phyloP scores from a whole-genome alignment of 306 rosid genomes.

The Pachyrhizus erosus region DNA sequence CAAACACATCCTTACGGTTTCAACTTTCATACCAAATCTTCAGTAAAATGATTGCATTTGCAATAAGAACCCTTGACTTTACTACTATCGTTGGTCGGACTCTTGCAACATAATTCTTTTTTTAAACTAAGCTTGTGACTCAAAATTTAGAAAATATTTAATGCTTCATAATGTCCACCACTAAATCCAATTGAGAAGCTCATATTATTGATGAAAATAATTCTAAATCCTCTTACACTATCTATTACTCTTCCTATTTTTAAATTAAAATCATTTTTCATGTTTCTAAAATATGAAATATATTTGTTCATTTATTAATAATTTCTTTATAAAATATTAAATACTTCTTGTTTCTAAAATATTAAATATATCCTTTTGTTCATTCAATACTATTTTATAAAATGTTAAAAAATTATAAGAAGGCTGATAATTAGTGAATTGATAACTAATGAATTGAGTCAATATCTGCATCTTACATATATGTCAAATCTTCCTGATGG shows the following conservation, averaged over 20 bases:
- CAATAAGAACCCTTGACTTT: too few species aligned
- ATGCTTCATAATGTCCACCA: constrained; percentile 27
- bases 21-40: too few species aligned
- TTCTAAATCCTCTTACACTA: not conserved
- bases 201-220: too few species aligned
- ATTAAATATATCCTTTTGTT: too few species aligned
- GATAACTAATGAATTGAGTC: not conserved
- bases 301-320: too few species aligned
- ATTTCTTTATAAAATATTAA: too few species aligned
- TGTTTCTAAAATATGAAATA: not conserved
- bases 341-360: too few species aligned
- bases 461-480: not conserved
- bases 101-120: not conserved
- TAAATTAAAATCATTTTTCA: not conserved
- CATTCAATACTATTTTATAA: not conserved
- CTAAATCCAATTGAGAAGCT: not conserved
- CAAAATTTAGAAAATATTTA: not conserved
- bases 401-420: not conserved
- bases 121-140: not conserved
- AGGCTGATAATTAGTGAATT: not conserved
- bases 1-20: too few species aligned
- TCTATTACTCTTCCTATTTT: not conserved
- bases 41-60: too few species aligned
- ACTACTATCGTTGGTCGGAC: too few species aligned
- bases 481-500: constrained; percentile 3